phyloP scores from a whole-genome alignment of 202 grass and related monocot species.

The Carex sylvatica region DNA sequence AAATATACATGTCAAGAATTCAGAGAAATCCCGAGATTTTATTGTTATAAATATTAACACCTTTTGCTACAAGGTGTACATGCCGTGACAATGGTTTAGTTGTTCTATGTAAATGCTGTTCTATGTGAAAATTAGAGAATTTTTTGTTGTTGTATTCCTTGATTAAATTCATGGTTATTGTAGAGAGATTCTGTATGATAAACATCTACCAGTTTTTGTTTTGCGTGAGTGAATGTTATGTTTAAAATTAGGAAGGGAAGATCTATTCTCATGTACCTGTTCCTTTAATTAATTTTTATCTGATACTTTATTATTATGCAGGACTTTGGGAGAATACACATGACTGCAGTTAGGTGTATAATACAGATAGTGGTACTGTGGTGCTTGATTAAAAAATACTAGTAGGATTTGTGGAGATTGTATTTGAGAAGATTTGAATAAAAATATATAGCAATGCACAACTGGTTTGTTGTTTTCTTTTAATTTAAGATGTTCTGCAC shows the following conservation, averaged over 20 bases:
- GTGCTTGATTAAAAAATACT: background rate
- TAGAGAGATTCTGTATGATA: constrained; percentile 26
- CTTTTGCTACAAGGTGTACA: constrained; percentile 2
- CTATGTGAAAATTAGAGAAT: constrained; percentile 13
- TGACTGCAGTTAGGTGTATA: background rate
- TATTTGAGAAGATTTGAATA: constrained; percentile 24
- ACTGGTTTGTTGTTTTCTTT: background rate
- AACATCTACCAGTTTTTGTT: background rate
- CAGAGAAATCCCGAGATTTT: background rate
- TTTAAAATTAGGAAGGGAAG: constrained; percentile 6
- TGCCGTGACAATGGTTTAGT: constrained; percentile 9
- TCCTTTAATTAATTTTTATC: background rate
- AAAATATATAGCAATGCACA: background rate
- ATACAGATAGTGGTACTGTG: background rate
- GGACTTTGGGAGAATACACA: constrained; percentile 7
- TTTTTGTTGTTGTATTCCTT: constrained; percentile 32
- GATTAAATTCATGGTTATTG: constrained; percentile 26
- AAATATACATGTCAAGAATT: background rate
- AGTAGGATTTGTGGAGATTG: background rate
- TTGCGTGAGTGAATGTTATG: background rate
- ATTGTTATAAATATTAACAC: background rate
- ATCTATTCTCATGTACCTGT: background rate
- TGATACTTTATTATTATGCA: background rate
- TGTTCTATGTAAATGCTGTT: constrained; percentile 34
- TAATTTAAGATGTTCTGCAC: constrained; percentile 11